phyloP scores from a whole-genome alignment of 306 rosid species.

The Alnus glutinosa region DNA sequence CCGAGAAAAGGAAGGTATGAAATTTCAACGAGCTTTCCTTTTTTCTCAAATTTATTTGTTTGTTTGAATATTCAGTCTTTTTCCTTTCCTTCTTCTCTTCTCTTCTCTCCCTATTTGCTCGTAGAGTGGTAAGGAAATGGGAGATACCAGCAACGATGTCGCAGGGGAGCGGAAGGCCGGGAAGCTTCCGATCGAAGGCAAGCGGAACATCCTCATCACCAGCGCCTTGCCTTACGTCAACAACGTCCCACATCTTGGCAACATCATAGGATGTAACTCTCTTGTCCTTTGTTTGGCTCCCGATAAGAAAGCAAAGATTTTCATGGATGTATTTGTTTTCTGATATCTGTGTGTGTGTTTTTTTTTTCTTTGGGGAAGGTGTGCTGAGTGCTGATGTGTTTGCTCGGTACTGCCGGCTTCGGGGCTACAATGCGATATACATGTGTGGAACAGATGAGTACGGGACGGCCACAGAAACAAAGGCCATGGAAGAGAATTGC shows the following conservation, averaged over 20 bases:
- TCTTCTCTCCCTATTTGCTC: no score
- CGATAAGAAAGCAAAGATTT: neutral
- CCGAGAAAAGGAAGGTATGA: no score
- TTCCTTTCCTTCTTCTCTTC: no score
- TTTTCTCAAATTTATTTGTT: no score
- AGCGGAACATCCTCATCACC: conserved; percentile 92
- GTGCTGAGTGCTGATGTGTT: conserved; percentile 95
- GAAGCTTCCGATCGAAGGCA: conserved; percentile 77
- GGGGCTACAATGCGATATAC: conserved; percentile 80
- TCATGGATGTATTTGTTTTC: neutral
- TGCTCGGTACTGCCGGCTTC: conserved; percentile 89
- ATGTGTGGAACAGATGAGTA: conserved; percentile 95
- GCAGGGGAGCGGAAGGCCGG: conserved; percentile 18
- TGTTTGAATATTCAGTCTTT: no score
- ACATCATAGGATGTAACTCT: conserved; percentile 74
- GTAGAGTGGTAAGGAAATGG: neutral
- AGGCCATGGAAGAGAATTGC: conserved; percentile 92
- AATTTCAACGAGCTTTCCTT: no score
- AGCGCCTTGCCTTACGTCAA: conserved; percentile 96
- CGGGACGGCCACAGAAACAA: conserved; percentile 95
- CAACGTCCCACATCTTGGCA: conserved; percentile 96
- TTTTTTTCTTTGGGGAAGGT: conserved; percentile 29
- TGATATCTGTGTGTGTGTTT: neutral
- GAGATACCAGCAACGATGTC: neutral
- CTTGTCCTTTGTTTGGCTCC: neutral